phyloP scores from a whole-genome alignment of 768 basidiomycete species.

The Ephemerocybe angulata region DNA sequence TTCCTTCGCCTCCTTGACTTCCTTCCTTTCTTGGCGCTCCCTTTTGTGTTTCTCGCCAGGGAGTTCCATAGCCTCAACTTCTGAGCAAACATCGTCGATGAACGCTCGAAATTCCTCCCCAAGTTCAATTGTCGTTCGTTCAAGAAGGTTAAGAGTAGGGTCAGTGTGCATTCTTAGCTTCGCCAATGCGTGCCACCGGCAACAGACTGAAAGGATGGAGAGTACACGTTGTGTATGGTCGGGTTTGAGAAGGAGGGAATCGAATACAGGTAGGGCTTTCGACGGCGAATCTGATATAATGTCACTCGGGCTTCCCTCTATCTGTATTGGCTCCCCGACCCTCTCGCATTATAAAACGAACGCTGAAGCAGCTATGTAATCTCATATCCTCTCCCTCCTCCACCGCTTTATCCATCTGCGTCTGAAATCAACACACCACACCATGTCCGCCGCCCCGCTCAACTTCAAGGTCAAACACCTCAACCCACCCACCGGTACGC shows the following conservation, averaged over 20 bases:
- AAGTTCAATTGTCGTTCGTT: neutral
- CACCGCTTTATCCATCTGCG: neutral
- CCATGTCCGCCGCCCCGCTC: too few relatives aligned
- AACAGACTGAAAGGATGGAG: neutral
- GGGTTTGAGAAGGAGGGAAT: neutral
- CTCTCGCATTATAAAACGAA: too few relatives aligned
- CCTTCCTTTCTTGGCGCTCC: neutral
- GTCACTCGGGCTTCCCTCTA: too few relatives aligned
- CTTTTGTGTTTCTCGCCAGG: neutral
- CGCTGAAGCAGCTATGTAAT: neutral
- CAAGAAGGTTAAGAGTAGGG: constrained; percentile 1
- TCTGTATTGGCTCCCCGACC: neutral
- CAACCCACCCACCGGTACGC: too few relatives aligned
- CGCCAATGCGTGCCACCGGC: constrained; percentile 9
- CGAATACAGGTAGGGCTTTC: constrained; percentile 45
- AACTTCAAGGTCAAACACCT: too few relatives aligned
- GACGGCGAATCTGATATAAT: constrained; percentile 49
- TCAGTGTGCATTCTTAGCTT: constrained; percentile 11
- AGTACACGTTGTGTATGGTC: neutral
- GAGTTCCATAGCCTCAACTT: neutral
- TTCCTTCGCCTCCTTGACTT: too few relatives aligned
- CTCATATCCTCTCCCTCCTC: neutral
- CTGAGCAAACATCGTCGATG: neutral
- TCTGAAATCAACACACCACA: too few relatives aligned
- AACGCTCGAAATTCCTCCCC: constrained; percentile 1